Evolutionary conservation across 2,329 filamentous ascomycete species (phyloP), one percentile per base, ranked within the genome.

Genomic region (Sarocladium kiliense): DNA sequence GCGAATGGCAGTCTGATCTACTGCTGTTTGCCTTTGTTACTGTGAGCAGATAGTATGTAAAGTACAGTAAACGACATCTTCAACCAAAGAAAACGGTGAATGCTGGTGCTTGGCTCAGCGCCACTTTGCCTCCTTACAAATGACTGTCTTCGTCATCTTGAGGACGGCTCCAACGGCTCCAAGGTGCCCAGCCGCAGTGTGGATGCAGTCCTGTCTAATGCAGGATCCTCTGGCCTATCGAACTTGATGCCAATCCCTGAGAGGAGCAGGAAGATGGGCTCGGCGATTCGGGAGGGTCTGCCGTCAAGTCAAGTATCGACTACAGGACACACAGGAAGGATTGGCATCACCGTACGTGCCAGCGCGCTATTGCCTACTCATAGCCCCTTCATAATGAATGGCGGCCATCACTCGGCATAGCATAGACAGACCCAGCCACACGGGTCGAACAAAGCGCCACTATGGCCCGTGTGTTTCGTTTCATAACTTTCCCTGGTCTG

Each of bases 221-320:
- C 44, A 47, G 25, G 44, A n/a, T 30, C 23, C 44, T 47, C 39
- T 23, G 27, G 10, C 23, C 21, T 30, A 47, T 47, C 6, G 25
- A 32, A 12, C 23, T 30, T 49, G 44, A 49, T 32, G 11, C 11
- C 23, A 49, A 45, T 25, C 37, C 37, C 18, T 41, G 37, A 18
- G 12, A 7, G 19, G 16, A 19, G 26, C 25, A 6, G 14, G 18
- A 21, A 12, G 18, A 19, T 12, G 10, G n/a, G 12, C 19, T 27
- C 47, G 47, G 47, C 47, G 47, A 18, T 34, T 51, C 47, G 47
- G 47, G 47, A 36, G 3, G 19, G 18, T 36, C 30, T 34, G 27
- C 47, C 47, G 47, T 25, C 47, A 21, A 23, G 12, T 21, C 18
- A 11, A 30, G 21, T 16, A 47, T 47, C 5, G 25, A 30, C 12